Evolutionary conservation across 305 asterid genomes (phyloP), one percentile per base, ranked within the genome.

Genomic region (Rubia tinctorum): DNA sequence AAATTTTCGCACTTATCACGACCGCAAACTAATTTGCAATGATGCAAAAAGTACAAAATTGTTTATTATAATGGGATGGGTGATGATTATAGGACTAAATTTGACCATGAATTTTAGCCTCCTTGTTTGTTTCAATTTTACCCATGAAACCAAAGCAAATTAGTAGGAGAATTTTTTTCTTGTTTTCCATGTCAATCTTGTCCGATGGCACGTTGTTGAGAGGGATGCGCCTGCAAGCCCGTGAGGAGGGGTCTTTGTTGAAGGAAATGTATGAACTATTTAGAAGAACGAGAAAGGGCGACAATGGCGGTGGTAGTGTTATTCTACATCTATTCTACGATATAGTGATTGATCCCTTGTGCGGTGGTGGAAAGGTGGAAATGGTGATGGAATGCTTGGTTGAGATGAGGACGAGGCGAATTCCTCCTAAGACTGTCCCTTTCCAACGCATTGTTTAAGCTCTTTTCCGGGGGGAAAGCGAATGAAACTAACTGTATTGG

Each of bases 1-100:
- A 25, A 62, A 82, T 0, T 94, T 83, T 53, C 90, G 98, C 73
- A 80, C 94, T 6, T 91, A 90, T 74, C 97, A 93, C 72, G 69
- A 82, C 84, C 78, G 82, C 68, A 83, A 59, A 56, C 81, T 91
- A 30, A 43, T 71, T 11, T 93, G 97, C 75, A 75, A 90, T 55
- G 85, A 85, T 71, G 77, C 96, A 22, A 80, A 40, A 22, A 76
- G 80, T 49, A 51, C 83, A 63, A 71, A 27, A 61, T 73, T 78
- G 30, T 59, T 64, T 23, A 53, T 47, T 37, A 60, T 64, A 25
- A 81, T 59, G 69, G 76, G 81, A 76, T 77, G 88, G 86, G 69
- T 77, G 43, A 63, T 80, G 70, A 66, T 83, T 77, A 66, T 85
- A 34, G 82, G 80, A 39, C 49, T 85, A 69, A 62, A 78, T 37